Evolutionary conservation across 225 moss, liverwort and hornwort species (phyloP).

Genomic region (Ulota crispa): DNA sequence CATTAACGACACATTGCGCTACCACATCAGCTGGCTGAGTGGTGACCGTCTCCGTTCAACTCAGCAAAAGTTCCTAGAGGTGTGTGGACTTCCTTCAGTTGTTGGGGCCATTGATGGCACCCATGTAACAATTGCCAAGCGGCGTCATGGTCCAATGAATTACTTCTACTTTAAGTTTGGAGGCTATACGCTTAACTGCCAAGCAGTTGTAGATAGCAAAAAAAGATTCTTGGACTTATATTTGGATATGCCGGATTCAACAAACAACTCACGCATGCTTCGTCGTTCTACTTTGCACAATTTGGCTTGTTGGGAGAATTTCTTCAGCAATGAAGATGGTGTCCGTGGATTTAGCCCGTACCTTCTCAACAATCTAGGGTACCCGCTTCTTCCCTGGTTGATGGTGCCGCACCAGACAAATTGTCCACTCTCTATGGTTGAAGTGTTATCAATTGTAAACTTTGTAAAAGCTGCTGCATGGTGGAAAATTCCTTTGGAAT

Average conservation of each 20-base stretch:
- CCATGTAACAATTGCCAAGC: neutral
- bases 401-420: neutral
- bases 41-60: too few relatives aligned
- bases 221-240: neutral
- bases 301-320: too few relatives aligned
- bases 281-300: neutral
- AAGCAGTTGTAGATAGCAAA: neutral
- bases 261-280: neutral
- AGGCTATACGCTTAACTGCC: neutral
- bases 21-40: too few relatives aligned
- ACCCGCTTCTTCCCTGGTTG: neutral
- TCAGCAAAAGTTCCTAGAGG: too few relatives aligned
- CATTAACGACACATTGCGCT: too few relatives aligned
- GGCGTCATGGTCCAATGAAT: fast-evolving
- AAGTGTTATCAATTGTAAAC: neutral
- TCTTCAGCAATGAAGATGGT: too few relatives aligned
- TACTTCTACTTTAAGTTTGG: neutral
- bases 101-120: neutral
- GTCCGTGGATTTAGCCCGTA: too few relatives aligned
- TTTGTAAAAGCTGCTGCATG: neutral
- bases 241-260: neutral
- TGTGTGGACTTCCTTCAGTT: neutral
- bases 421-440: neutral
- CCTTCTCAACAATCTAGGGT: too few relatives aligned
- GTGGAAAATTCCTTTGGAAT: neutral